Conservation (phyloP, 305 asterid genomes). For the Solanum chacoense region DNA sequence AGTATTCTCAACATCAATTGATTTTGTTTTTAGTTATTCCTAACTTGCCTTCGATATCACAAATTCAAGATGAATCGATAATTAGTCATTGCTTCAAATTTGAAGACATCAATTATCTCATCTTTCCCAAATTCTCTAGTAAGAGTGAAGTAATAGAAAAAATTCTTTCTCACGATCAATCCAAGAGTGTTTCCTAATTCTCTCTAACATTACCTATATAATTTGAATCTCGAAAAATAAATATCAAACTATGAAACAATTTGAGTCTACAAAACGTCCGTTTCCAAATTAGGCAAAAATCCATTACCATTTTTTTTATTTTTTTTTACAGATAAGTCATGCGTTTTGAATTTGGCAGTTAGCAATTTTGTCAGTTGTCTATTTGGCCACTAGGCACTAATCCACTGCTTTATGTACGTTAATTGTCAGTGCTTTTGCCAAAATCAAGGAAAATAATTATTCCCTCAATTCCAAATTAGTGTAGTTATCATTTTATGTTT, state of each 20-base stretch:
- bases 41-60: fast-evolving
- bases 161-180: not conserved
- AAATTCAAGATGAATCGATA: not conserved
- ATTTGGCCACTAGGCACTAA: not conserved
- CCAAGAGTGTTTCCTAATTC: no score
- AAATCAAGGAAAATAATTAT: not conserved
- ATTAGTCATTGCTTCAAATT: not conserved
- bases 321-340: not conserved
- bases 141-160: not conserved
- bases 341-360: not conserved
- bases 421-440: not conserved
- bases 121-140: not conserved
- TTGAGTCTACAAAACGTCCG: not conserved
- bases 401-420: not conserved
- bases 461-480: not conserved
- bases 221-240: not conserved
- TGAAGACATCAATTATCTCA: not conserved
- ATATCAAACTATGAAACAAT: not conserved
- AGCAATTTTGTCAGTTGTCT: not conserved
- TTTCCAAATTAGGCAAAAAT: not conserved
- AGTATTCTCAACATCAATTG: not conserved
- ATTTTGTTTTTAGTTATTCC: not conserved
- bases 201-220: not conserved
- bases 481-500: not conserved
- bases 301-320: not conserved